These are phyloP conservation scores for Erythrobasidium hasegawianum DNA, from an alignment of 1,284 basidiomycete species.

Conservation along the genomic window DNA sequence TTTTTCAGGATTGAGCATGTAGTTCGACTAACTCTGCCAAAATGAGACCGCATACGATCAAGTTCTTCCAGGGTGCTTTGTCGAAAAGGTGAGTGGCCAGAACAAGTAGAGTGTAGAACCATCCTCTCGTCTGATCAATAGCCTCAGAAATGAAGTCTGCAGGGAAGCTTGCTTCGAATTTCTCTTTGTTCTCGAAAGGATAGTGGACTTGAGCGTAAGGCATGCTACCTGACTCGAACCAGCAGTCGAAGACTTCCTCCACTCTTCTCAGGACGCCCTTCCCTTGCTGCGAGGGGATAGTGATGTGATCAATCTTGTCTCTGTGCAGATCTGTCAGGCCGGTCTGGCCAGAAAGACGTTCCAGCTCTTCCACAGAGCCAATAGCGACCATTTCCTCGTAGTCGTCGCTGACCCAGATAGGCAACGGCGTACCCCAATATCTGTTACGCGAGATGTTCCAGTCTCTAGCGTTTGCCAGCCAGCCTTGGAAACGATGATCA, in stretches of 20 bases:
- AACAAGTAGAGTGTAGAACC: constrained; percentile 99
- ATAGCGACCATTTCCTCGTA: constrained; percentile 87
- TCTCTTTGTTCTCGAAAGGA: constrained; percentile 94
- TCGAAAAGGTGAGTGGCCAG: constrained; percentile 91
- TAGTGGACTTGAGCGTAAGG: constrained; percentile 97
- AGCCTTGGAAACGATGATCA: constrained; percentile 91
- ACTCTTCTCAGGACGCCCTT: constrained; percentile 83
- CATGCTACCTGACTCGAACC: constrained; percentile 99
- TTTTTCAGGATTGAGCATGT: background rate
- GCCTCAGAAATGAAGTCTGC: constrained; percentile 99
- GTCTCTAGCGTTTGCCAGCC: constrained; percentile 94
- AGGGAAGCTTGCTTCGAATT: constrained; percentile 75
- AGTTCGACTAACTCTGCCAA: constrained; percentile 79
- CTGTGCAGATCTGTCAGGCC: constrained; percentile 91
- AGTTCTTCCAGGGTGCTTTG: constrained; percentile 94
- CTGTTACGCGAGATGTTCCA: constrained; percentile 99
- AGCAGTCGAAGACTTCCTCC: constrained; percentile 98
- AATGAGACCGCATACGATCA: constrained; percentile 93
- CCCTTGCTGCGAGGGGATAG: constrained; percentile 86
- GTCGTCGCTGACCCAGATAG: constrained; percentile 93
- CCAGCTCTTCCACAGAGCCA: constrained; percentile 83
- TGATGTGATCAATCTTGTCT: constrained; percentile 92
- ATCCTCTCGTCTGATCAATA: constrained; percentile 64
- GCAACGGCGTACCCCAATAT: constrained; percentile 98
- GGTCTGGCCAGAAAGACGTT: constrained; percentile 76